Evolutionary conservation across 108 stramenopile genomes (phyloP).

Genomic region (Chaetoceros tenuissimus): DNA sequence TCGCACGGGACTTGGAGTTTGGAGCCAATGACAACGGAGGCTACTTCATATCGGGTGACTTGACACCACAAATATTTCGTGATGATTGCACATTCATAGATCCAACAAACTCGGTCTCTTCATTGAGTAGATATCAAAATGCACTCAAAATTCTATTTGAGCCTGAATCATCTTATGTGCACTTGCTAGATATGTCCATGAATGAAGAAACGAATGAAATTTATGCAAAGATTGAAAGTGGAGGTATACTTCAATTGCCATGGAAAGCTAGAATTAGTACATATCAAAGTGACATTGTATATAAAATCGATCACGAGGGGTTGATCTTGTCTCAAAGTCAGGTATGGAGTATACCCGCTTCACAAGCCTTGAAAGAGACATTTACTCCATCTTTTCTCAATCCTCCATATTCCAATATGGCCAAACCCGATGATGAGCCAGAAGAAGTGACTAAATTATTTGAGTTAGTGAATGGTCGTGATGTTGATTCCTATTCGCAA

Average conservation of each 20-base stretch:
- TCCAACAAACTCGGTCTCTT: constrained; percentile 43
- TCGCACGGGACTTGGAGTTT: constrained; percentile 26
- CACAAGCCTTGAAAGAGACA: constrained; percentile 35
- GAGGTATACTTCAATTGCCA: constrained; percentile 35
- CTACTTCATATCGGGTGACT: constrained; percentile 45
- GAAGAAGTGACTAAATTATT: constrained; percentile 17
- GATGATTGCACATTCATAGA: constrained; percentile 47
- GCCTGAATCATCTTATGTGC: constrained; percentile 28
- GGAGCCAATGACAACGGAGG: constrained; percentile 30
- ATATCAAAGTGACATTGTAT: constrained; percentile 40
- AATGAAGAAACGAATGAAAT: constrained; percentile 18
- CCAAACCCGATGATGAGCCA: constrained; percentile 13
- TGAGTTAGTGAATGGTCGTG: constrained; percentile 25
- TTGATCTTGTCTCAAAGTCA: constrained; percentile 36
- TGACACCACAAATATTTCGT: constrained; percentile 35
- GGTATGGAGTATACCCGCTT: constrained; percentile 35
- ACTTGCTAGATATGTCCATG: constrained; percentile 13
- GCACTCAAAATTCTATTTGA: constrained; percentile 41
- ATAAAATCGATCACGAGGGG: constrained; percentile 28
- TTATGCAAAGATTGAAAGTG: constrained; percentile 26
- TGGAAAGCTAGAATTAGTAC: constrained; percentile 35
- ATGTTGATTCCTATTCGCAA: constrained; percentile 22
- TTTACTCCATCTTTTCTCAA: constrained; percentile 30
- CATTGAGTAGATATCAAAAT: constrained; percentile 36
- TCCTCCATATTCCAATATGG: constrained; percentile 5